Evolutionary conservation across 1,284 basidiomycete genomes (phyloP).

Genomic region (Marasmius sp.): DNA sequence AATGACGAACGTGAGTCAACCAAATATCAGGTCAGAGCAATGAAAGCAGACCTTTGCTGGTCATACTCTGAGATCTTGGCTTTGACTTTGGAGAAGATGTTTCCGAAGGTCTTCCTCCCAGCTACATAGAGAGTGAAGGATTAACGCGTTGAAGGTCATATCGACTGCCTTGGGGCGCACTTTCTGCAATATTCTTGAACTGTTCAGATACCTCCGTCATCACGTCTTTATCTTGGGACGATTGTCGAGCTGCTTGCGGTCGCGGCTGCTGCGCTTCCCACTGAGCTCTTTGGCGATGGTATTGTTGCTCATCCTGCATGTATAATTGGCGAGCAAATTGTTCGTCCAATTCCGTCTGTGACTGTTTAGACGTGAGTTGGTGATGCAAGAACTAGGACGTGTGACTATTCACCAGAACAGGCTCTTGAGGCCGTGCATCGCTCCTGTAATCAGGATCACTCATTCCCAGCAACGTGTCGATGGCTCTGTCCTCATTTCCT

Average conservation of each 20-base stretch:
- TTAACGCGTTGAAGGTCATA: background rate
- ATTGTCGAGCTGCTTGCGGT: conserved; percentile 27
- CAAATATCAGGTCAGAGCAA: background rate
- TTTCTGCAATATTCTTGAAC: conserved; percentile 71
- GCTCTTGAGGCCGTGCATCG: conserved; percentile 20
- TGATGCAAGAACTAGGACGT: background rate
- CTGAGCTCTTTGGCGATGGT: background rate
- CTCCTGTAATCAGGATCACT: conserved; percentile 71
- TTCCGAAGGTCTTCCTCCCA: conserved; percentile 75
- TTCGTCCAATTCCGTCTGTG: conserved; percentile 72
- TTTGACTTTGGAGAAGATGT: conserved; percentile 70
- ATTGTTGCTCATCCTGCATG: conserved; percentile 60
- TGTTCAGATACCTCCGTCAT: conserved; percentile 71
- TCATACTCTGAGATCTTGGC: conserved; percentile 81
- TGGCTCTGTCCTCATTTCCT: conserved; percentile 66
- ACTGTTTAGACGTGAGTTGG: conserved; percentile 23
- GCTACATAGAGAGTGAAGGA: conserved; percentile 35
- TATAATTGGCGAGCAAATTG: conserved; percentile 69
- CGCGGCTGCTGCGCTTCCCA: conserved; percentile 20
- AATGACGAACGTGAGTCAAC: background rate
- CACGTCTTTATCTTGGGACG: conserved; percentile 40
- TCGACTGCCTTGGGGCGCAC: conserved; percentile 38
- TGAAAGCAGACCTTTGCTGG: conserved; percentile 31
- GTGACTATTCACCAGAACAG: conserved; percentile 8
- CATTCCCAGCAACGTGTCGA: conserved; percentile 76